Evolutionary conservation across 768 basidiomycete genomes (phyloP).

Genomic region (Kwoniella sp.): DNA sequence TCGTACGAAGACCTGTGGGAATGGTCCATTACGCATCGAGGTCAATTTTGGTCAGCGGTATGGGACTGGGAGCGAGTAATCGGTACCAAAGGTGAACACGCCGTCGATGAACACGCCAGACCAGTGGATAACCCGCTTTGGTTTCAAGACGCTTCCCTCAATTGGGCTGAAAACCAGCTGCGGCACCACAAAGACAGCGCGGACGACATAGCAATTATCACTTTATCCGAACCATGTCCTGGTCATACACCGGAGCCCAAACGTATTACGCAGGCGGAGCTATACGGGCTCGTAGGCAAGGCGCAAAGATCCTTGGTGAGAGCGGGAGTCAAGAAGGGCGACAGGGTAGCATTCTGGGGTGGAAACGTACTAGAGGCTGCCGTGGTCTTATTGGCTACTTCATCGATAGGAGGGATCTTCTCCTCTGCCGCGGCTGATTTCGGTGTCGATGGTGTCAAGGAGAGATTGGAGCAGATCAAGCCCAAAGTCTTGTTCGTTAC

Average conservation of each 20-base stretch:
- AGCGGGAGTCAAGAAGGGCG: slow-evolving; percentile 58
- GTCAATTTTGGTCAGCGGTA: slow-evolving; percentile 71
- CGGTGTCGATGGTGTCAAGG: slow-evolving; percentile 73
- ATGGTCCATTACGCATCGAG: slow-evolving; percentile 67
- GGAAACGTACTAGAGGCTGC: slow-evolving; percentile 67
- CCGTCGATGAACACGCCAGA: slow-evolving; percentile 62
- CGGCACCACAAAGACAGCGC: slow-evolving; percentile 33
- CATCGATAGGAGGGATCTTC: slow-evolving; percentile 76
- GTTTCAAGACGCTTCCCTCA: slow-evolving; percentile 69
- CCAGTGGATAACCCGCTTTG: slow-evolving; percentile 70
- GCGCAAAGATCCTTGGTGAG: slow-evolving; percentile 29
- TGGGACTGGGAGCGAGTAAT: slow-evolving; percentile 71
- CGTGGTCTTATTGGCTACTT: slow-evolving; percentile 41
- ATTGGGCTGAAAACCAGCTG: slow-evolving; percentile 83
- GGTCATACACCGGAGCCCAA: slow-evolving; percentile 58
- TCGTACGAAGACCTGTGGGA: slow-evolving; percentile 68
- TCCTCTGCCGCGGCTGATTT: slow-evolving; percentile 81
- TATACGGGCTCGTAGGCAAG: slow-evolving; percentile 59
- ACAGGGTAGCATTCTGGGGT: slow-evolving; percentile 75
- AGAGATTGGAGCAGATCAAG: slow-evolving; percentile 78
- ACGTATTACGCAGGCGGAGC: slow-evolving; percentile 58
- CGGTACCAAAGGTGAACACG: slow-evolving; percentile 61
- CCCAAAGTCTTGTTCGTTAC: slow-evolving; percentile 73
- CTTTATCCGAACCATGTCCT: slow-evolving; percentile 69
- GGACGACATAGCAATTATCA: slow-evolving; percentile 68